Evolutionary conservation across 2,329 filamentous ascomycete genomes (phyloP), one percentile per base, ranked within the genome.

Genomic region (Phialocephala subalpina): DNA sequence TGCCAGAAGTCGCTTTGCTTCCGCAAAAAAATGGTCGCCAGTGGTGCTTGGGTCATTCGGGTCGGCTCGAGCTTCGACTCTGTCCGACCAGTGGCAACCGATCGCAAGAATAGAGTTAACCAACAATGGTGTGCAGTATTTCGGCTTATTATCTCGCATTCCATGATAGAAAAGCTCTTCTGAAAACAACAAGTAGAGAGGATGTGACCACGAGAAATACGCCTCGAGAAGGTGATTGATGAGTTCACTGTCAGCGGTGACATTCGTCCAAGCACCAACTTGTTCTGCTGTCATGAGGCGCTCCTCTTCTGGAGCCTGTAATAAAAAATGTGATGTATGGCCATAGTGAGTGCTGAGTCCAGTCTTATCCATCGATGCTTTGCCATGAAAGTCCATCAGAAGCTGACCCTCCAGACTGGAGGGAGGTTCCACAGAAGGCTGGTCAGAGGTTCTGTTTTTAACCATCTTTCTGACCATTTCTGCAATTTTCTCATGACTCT

Each of bases 191-290:
- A 89, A 85, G 77, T 92, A 92, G 20, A 90, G 92, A 1, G 90
- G 89, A 75, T 93, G 92, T 68, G 90, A 86, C 86, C 90, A 93
- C 78, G 88, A 89, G 69, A 92, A 92, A 77, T 92, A 92, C 35
- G 91, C 80, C 0, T 84, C 49, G 16, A 53, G 7, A 2, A 53
- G 12, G 18, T 53, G 25, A 12, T 87, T 82, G 1, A 92, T 86
- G 22, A 92, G 81, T 11, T 77, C 78, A 18, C 81, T 72, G 69
- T 92, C 87, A 5, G 76, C 73, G 1, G 88, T 90, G 40, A 91
- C 83, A 49, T 74, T 81, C 2, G 90, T 91, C 90, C 90, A 92
- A 3, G 75, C 40, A 9, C 56, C 67, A n/a, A 38, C 47, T 29
- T 70, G 61, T 18, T 60, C 63, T 2, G 58, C 45, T 7, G 40